Evolutionary conservation across 2,329 filamentous ascomycete genomes (phyloP), one percentile per base, ranked within the genome.

Genomic region (Fusarium pseudonygamai): DNA sequence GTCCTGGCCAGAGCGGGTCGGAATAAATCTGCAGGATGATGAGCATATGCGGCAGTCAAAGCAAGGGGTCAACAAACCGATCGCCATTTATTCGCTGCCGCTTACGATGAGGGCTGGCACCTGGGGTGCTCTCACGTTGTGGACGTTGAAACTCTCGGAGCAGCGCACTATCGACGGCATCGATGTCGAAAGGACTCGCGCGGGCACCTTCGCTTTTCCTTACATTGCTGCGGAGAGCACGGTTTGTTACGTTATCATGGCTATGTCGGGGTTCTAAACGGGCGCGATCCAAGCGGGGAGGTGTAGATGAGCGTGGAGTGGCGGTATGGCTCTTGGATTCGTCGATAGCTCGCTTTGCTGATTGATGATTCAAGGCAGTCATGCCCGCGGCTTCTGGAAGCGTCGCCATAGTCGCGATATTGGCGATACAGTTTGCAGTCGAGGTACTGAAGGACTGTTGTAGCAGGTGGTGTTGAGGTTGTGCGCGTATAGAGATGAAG

Each of bases 1-100:
- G 82, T 99, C 96, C 82, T 97, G 95, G 11, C 96, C 96, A 73
- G 95, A 92, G 46, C 96, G 90, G 77, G 96, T 97, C 34, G 96
- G 96, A 75, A 99, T 98, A 81, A 99, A 99, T 78, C 96, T 97
- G 80, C 65, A 57, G 40, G 24, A 50, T 47, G 53, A 74, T 81
- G 61, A 83, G 78, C 64, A 46, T 22, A 60, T 47, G 40, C 28
- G 24, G 24, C 32, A 59, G 42, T 26, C 34, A 47, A 24, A 37
- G 43, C 22, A 28, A 43, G 45, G 43, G 42, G 50, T 58, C 39
- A 43, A 80, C 79, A 46, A 72, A 93, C 92, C 89, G 86, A 75
- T 91, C 89, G 60, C 86, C 89, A 71, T 90, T 88, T 72, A 91
- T 88, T 63, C 89, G 83, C 73, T 90, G 88, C 37, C 89, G 85